Percentiles rank a stretch among this genome's conserved stretches.
Conservation (phyloP, 2,329 filamentous ascomycete species). For the Curvularia hawaiiensis region DNA sequence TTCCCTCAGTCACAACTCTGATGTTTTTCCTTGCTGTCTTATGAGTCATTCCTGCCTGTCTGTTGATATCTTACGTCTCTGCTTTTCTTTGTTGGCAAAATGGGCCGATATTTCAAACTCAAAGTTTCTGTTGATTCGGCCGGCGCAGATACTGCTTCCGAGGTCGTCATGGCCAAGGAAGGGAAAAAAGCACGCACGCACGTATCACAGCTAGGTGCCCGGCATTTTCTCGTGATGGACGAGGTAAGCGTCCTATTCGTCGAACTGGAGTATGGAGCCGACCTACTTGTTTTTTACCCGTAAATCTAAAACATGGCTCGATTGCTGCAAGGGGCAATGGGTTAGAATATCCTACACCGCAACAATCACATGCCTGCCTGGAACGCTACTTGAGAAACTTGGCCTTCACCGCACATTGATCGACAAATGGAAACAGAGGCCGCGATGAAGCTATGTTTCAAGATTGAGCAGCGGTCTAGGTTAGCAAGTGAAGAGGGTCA, state of each 20-base stretch:
- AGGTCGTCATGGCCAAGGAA: constrained; percentile 10
- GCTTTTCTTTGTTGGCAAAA: neutral
- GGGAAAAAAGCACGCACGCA: neutral
- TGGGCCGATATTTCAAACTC: constrained; percentile 5
- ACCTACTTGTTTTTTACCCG: constrained; percentile 13
- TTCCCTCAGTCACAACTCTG: neutral
- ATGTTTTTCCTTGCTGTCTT: constrained; percentile 4
- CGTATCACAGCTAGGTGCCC: neutral
- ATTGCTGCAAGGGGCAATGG: constrained; percentile 20
- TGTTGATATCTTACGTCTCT: constrained; percentile 3
- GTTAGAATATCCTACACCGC: constrained; percentile 11
- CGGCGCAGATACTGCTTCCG: neutral
- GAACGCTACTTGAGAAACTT: constrained; percentile 18
- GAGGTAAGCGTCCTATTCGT: neutral
- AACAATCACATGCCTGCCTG: constrained; percentile 14
- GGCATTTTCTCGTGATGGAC: neutral
- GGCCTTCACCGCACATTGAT: constrained; percentile 31
- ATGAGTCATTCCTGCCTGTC: constrained; percentile 6
- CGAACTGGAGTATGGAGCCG: constrained; percentile 16
- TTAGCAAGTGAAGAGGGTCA: constrained; percentile 22
- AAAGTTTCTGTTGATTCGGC: constrained; percentile 4
- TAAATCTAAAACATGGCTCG: constrained; percentile 27
- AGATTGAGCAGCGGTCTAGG: constrained; percentile 21
- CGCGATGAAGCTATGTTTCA: constrained; percentile 25
- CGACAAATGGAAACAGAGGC: constrained; percentile 18